A percentile compares a stretch with the other conserved stretches of the same genome.
Conservation (phyloP, 2,329 filamentous ascomycete species). For the Mollisiaceae sp. region DNA sequence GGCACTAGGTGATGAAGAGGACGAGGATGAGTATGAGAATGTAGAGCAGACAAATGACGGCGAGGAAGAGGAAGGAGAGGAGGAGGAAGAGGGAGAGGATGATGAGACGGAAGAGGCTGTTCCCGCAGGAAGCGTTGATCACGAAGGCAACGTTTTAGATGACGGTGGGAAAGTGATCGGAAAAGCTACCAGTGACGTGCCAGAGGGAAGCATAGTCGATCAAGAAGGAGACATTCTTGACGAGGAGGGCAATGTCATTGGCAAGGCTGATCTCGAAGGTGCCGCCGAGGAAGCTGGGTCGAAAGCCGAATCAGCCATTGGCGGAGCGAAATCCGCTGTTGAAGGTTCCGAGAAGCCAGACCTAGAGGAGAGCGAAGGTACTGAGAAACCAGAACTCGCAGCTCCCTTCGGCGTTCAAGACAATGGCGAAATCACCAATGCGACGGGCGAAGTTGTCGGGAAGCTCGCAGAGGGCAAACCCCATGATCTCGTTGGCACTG, state of each 20-base stretch:
- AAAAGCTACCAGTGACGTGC: conserved; percentile 67
- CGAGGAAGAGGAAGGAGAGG: conserved; percentile 19
- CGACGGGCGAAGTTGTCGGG: conserved; percentile 58
- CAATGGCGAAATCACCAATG: conserved; percentile 59
- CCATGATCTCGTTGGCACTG: conserved; percentile 59
- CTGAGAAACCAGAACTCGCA: conserved; percentile 57
- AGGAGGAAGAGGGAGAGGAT: conserved; percentile 22
- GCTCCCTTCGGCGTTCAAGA: conserved; percentile 52
- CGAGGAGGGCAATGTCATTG: conserved; percentile 56
- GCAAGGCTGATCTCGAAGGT: conserved; percentile 32
- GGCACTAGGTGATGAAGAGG: conserved; percentile 24
- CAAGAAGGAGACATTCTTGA: conserved; percentile 61
- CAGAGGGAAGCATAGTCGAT: conserved; percentile 54
- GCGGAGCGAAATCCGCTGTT: conserved; percentile 17
- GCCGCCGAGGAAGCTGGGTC: conserved; percentile 12
- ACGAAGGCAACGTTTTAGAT: conserved; percentile 59
- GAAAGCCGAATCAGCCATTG: conserved; percentile 1
- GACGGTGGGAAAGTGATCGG: conserved; percentile 58
- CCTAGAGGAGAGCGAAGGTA: conserved; percentile 41
- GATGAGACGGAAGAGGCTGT: conserved; percentile 25
- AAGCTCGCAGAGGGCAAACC: conserved; percentile 50
- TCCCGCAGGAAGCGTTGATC: conserved; percentile 45
- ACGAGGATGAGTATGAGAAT: conserved; percentile 25
- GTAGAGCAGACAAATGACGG: conserved; percentile 1
- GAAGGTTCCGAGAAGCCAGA: conserved; percentile 41